Evolutionary conservation across 768 basidiomycete genomes (phyloP), one percentile per base, ranked within the genome.

Genomic region (Gyrodon lividus): DNA sequence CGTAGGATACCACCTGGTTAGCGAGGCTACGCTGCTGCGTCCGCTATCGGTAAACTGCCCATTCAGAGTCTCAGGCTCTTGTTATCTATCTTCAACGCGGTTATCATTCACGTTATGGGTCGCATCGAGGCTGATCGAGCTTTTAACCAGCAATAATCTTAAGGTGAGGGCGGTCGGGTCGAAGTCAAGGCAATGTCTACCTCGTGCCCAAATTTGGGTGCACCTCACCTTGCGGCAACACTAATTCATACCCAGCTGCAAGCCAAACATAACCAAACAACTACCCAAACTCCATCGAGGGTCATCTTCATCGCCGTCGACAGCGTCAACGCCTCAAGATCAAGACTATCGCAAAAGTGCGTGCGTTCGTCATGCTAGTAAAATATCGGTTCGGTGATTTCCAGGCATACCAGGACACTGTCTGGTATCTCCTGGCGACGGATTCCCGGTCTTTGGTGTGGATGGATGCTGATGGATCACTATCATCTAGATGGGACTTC

Each of bases 401-500:
- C 23, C 5, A 12, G 35, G n/a, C 33, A 20, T n/a, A n/a, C 17
- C 20, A 16, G 20, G 8, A 28, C 6, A 8, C 34, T 12, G 24
- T 24, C 16, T 24, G n/a, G 9, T 22, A 24, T 48, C 17, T 43
- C 17, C 28, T 56, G 52, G 50, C 39, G 68, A 59, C 72, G 74
- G 74, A 75, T 75, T 53, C 4, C 44, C 49, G 34, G 30, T 19
- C 1, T 23, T 6, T 8, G n/a, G 26, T 22, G 33, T 52, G 55
- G 69, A 60, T 66, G 58, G 22, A 55, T 57, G 9, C 60, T 63
- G n/a, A 52, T 43, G 43, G 28, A 37, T 16, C 24, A 34, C 40
- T 46, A n/a, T 48, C 35, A 53, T 59, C 45, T 54, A 84, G 81
- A 90, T 90, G 89, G 79, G 80, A 72, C 77, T 92, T 68, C 78